A percentile compares a stretch with the other conserved stretches of the same genome.
Evolutionary conservation across 148 eudicot species (phyloP).

Genomic region (Beta vulgaris): DNA sequence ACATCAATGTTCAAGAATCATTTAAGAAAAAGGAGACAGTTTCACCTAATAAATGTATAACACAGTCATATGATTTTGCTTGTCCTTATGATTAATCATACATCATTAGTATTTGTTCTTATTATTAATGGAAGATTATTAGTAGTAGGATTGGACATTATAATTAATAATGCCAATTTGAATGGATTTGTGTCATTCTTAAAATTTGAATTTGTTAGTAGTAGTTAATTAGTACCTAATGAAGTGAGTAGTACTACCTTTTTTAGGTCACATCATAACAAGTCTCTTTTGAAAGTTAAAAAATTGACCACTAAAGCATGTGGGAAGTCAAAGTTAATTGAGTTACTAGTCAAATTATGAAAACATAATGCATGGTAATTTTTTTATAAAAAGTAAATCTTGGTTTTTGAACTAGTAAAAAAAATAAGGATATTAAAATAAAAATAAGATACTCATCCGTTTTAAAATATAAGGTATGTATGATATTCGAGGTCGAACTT

Average conservation of each 20-base stretch:
- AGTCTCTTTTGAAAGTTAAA: neutral
- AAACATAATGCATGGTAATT: neutral
- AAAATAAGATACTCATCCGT: no score
- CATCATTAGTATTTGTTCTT: no score
- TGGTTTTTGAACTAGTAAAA: neutral
- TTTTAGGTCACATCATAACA: conserved; percentile 19
- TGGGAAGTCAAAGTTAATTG: neutral
- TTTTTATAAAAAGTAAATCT: neutral
- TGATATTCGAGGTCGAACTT: no score
- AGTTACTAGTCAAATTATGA: conserved; percentile 25
- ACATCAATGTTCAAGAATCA: neutral
- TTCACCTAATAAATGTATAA: neutral
- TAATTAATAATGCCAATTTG: neutral
- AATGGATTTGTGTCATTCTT: neutral
- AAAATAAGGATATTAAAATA: no score
- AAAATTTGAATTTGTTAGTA: neutral
- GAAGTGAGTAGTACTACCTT: neutral
- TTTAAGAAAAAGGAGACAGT: neutral
- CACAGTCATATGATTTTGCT: neutral
- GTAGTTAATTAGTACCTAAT: neutral
- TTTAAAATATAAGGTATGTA: no score
- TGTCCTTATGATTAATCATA: neutral
- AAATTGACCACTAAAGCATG: no score
- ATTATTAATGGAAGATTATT: neutral
- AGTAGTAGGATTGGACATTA: neutral